These are phyloP conservation scores for Salix exigua DNA, from an alignment of 345 rosid genomes.

Conservation along the genomic window DNA sequence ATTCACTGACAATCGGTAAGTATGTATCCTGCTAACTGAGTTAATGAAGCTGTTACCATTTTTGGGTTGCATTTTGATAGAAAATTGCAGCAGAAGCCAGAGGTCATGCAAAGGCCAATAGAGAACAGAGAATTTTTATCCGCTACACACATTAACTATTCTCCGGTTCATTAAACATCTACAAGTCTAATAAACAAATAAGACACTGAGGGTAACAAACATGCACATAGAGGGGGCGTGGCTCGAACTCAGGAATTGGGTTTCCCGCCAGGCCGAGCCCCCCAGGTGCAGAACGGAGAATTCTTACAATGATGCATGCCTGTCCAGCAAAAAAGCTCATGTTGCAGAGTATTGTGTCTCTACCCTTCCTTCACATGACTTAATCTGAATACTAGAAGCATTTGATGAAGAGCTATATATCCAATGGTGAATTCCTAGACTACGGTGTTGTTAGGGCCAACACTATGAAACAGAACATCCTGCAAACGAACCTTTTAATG, in stretches of 20 bases:
- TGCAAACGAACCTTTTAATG: neutral
- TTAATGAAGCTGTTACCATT: neutral
- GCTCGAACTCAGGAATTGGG: too few relatives aligned
- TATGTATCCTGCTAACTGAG: neutral
- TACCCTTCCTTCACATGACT: neutral
- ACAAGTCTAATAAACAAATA: too few relatives aligned
- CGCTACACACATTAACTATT: too few relatives aligned
- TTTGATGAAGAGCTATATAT: neutral
- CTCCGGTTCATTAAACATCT: fast-evolving
- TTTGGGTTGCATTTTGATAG: neutral
- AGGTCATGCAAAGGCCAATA: neutral
- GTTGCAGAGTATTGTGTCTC: neutral
- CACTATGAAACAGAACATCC: too few relatives aligned
- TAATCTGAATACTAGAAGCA: neutral
- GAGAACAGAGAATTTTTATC: neutral
- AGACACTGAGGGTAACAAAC: too few relatives aligned
- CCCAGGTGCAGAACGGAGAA: neutral
- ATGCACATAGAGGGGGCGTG: too few relatives aligned
- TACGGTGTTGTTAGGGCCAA: too few relatives aligned
- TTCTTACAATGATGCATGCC: neutral
- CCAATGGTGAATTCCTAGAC: neutral
- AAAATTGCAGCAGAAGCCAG: neutral
- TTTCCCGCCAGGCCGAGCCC: too few relatives aligned
- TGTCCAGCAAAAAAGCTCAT: neutral
- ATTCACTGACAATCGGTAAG: neutral